Evolutionary conservation across 805 yeast species (phyloP).

Genomic region (Candida berthetii): DNA sequence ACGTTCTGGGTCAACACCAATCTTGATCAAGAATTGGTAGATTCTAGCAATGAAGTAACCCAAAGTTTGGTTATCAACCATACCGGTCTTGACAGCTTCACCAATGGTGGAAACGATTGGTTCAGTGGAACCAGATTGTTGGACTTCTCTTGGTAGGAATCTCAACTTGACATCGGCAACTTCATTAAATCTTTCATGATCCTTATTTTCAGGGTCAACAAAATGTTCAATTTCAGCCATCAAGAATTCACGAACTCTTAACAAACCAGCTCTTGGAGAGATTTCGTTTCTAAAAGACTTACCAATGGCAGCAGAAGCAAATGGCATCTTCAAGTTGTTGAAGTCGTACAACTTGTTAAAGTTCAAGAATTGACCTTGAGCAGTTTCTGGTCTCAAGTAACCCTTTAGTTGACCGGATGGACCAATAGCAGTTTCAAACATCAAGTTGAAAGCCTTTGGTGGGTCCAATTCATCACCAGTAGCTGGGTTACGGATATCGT

Average conservation of each 20-base stretch:
- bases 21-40: constrained; percentile 72
- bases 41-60: constrained; percentile 97
- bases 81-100: constrained; percentile 80
- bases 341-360: constrained; percentile 89
- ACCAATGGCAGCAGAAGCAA: constrained; percentile 99
- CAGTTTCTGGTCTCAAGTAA: constrained; percentile 96
- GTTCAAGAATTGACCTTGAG: constrained; percentile 98
- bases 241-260: constrained; percentile 96
- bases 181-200: constrained; percentile 73
- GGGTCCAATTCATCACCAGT: constrained; percentile 81
- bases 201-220: constrained; percentile 88
- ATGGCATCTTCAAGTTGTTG: constrained; percentile 96
- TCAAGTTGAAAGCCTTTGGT: constrained; percentile 93
- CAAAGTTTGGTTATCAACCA: constrained; percentile 94
- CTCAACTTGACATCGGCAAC: constrained; percentile 67
- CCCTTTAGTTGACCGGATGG: constrained; percentile 97
- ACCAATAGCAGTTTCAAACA: constrained; percentile 99
- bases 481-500: constrained; percentile 86
- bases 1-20: constrained; percentile 82
- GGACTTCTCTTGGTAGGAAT: constrained; percentile 83
- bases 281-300: constrained; percentile 98
- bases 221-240: constrained; percentile 99
- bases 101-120: constrained; percentile 66
- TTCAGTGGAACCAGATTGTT: constrained; percentile 77
- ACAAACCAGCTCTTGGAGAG: constrained; percentile 95